These are phyloP conservation scores for Fragilariopsis cylindrus DNA, from an alignment of 108 stramenopile species.

Conservation along the genomic window DNA sequence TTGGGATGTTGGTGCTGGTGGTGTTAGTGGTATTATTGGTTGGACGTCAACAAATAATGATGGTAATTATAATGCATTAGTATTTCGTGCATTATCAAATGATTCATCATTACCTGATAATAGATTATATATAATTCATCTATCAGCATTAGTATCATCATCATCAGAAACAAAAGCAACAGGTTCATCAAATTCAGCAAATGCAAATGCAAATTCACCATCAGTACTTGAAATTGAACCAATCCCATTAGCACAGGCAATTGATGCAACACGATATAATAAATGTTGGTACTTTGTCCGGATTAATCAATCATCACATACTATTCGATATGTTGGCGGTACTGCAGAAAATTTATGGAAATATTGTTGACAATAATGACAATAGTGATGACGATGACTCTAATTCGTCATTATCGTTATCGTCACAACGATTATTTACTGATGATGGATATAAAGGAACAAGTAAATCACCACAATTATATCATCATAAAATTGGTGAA, in stretches of 20 bases:
- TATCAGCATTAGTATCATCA: not conserved
- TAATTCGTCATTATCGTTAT: conserved; percentile 11
- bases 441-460: conserved; percentile 62
- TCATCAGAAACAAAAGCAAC: not conserved
- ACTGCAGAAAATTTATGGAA: conserved; percentile 69
- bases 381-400: not conserved
- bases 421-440: conserved; percentile 1
- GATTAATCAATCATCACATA: conserved; percentile 51
- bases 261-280: conserved; percentile 43
- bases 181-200: too few relatives aligned
- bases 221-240: conserved; percentile 39
- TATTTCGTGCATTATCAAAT: conserved; percentile 49
- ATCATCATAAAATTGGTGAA: conserved; percentile 7
- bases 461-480: conserved; percentile 54
- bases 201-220: not conserved
- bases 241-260: conserved; percentile 65
- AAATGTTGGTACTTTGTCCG: conserved; percentile 71
- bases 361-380: conserved; percentile 50
- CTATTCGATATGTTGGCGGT: conserved; percentile 60
- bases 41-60: conserved; percentile 17
- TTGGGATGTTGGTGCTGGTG: conserved; percentile 38
- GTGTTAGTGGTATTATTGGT: conserved; percentile 47
- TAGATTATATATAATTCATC: conserved; percentile 57
- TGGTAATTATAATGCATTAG: conserved; percentile 40
- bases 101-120: conserved; percentile 55